Evolutionary conservation across 2,329 filamentous ascomycete genomes (phyloP), one percentile per base, ranked within the genome.

Genomic region (Fusarium ambrosium): DNA sequence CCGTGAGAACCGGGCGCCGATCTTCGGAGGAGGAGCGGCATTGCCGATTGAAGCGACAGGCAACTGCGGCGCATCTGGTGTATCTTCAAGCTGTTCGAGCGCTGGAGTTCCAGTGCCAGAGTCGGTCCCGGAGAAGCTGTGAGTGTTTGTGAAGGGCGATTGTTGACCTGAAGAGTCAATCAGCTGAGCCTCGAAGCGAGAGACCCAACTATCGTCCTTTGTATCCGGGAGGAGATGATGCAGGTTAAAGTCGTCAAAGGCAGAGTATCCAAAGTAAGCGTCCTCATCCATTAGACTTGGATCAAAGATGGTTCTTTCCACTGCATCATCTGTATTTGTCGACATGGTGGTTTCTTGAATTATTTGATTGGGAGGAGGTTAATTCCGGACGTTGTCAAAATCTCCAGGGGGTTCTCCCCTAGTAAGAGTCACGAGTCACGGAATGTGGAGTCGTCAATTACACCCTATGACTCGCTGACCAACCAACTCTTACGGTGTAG

Each of bases 1-100:
- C 13, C 73, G 65, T 1, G 78, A 77, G 68, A 79, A 79, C 11
- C 78, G 70, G 1, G 71, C 66, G 6, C 77, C 77, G 27, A 77
- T 64, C 22, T 79, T 79, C 11, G 74, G 70, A n/a, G 65, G 70
- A 11, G 70, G 70, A 13, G 48, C 48, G 2, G 36, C 22, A 37
- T 53, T 68, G 14, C 65, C 61, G 32, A 34, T 14, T n/a, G 22
- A n/a, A 0, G 34, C 10, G 24, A 20, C 36, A 13, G 34, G 22
- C 1, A 39, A 6, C 4, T 41, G 56, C 10, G 56, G 18, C 10
- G 16, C 22, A 14, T 59, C 36, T 9, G 22, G 36, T 18, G 34
- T 6, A 13, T 59, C 14, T 20, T 16, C 34, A 8, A 22, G n/a
- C 36, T 41, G 56, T 18, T 59, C 36, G 4, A 59, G 34, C 1